phyloP scores from a whole-genome alignment of 352 stramenopile genomes.

The Blastocystis sp. region DNA sequence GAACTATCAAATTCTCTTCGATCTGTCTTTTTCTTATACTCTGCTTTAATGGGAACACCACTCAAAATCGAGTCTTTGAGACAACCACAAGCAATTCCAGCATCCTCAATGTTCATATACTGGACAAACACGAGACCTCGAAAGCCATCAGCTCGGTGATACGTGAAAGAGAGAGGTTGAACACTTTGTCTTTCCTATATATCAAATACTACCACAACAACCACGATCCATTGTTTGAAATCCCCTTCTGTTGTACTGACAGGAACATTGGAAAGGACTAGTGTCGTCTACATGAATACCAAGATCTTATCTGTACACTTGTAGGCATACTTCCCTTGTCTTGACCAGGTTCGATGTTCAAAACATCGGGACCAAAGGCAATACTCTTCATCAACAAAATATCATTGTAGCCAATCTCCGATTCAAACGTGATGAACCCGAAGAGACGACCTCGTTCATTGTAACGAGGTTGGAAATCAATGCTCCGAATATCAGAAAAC shows the following conservation, averaged over 20 bases:
- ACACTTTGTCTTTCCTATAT: slow-evolving; percentile 19
- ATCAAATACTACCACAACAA: neutral
- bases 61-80: slow-evolving; percentile 25
- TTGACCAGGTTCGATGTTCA: slow-evolving; percentile 29
- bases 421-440: slow-evolving; percentile 49
- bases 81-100: slow-evolving; percentile 37
- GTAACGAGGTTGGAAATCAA: slow-evolving; percentile 58
- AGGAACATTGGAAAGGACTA: slow-evolving; percentile 11
- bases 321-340: slow-evolving; percentile 40
- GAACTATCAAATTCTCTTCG: slow-evolving; percentile 27
- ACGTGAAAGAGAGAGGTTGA: slow-evolving; percentile 29
- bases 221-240: slow-evolving; percentile 43
- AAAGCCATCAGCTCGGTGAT: neutral
- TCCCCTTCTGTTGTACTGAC: neutral
- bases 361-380: neutral
- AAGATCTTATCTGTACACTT: neutral
- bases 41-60: neutral
- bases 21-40: slow-evolving; percentile 25
- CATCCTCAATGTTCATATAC: slow-evolving; percentile 52
- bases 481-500: slow-evolving; percentile 49
- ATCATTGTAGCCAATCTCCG: slow-evolving; percentile 26
- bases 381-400: neutral
- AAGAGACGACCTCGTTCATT: slow-evolving; percentile 53
- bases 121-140: slow-evolving; percentile 23
- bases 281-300: neutral